A percentile compares a stretch with the other conserved stretches of the same genome.
phyloP scores from a whole-genome alignment of 371 early-diverging fungal genomes.

The Mortierella sp. region DNA sequence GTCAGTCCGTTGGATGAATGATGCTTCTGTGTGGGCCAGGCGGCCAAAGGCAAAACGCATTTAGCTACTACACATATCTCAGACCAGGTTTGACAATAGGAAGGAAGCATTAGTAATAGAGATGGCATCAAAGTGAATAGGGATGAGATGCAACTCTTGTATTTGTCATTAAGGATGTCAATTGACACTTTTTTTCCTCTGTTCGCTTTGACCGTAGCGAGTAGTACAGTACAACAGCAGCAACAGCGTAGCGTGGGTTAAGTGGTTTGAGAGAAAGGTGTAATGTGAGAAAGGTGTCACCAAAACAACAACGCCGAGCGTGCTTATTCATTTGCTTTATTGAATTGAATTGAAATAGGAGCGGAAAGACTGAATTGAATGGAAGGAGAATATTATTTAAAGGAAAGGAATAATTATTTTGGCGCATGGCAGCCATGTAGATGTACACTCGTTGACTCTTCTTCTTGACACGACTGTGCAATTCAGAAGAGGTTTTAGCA shows the following conservation, averaged over 20 bases:
- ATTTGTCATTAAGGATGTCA: background rate
- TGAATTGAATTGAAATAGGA: background rate
- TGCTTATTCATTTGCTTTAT: conserved; percentile 8
- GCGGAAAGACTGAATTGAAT: too few relatives aligned
- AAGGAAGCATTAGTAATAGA: background rate
- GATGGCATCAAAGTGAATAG: conserved; percentile 1
- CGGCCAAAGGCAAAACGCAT: conserved; percentile 27
- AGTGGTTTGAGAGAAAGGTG: background rate
- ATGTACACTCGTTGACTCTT: background rate
- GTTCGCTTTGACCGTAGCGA: background rate
- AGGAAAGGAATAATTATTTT: background rate
- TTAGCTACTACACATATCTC: conserved; percentile 18
- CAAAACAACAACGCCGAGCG: background rate
- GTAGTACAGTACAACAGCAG: background rate
- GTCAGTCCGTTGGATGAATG: background rate
- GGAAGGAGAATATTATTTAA: background rate
- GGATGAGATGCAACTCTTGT: background rate
- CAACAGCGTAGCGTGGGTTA: background rate
- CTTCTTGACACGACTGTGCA: conserved; percentile 11
- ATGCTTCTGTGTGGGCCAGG: conserved; percentile 3
- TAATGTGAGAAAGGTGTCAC: background rate
- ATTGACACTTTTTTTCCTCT: background rate
- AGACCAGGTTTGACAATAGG: background rate
- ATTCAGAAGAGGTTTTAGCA: background rate
- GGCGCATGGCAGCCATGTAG: conserved; percentile 4